phyloP scores from a whole-genome alignment of 2,329 filamentous ascomycete species.

The Pseudogymnoascus sp. region DNA sequence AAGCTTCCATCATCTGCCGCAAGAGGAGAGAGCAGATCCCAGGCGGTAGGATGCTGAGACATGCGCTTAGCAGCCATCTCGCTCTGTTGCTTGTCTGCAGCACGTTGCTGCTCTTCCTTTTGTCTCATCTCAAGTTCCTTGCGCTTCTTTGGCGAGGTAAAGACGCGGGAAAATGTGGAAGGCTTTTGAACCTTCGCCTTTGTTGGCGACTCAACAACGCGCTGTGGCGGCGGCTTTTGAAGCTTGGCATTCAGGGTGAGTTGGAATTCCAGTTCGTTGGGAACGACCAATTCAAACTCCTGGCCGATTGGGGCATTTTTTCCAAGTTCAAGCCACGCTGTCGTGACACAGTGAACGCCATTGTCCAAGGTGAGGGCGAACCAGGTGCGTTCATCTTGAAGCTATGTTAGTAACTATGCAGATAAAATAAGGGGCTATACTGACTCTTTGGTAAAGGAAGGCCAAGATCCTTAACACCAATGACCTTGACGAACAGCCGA shows the following conservation, averaged over 20 bases:
- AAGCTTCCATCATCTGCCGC: slow-evolving; percentile 91
- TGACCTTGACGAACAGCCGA: slow-evolving; percentile 94
- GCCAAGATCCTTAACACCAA: slow-evolving; percentile 92
- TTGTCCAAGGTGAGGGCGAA: slow-evolving; percentile 98
- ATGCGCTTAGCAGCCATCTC: slow-evolving; percentile 57
- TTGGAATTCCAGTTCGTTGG: slow-evolving; percentile 98
- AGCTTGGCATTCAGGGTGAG: slow-evolving; percentile 93
- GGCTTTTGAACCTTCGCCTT: slow-evolving; percentile 57
- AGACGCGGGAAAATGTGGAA: slow-evolving; percentile 83
- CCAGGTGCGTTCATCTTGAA: slow-evolving; percentile 73
- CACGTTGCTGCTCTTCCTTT: slow-evolving; percentile 72
- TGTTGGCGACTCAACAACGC: slow-evolving; percentile 46
- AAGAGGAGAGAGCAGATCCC: slow-evolving; percentile 78
- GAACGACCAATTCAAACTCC: slow-evolving; percentile 94
- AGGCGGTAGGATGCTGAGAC: slow-evolving; percentile 60
- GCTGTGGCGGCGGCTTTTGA: slow-evolving; percentile 62
- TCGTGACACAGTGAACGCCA: slow-evolving; percentile 94
- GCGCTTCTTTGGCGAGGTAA: slow-evolving; percentile 91
- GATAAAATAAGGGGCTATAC: slow-evolving; percentile 24
- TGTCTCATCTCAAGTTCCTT: slow-evolving; percentile 85
- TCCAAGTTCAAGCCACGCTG: slow-evolving; percentile 86
- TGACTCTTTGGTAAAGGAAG: slow-evolving; percentile 83
- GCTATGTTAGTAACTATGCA: slow-evolving; percentile 20
- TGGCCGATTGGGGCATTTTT: slow-evolving; percentile 91
- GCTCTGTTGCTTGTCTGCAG: slow-evolving; percentile 50